Percentiles rank a stretch among this genome's conserved stretches.
Evolutionary conservation across 257 asterid genomes (phyloP).

Genomic region (Parsonsia alboflavescens): DNA sequence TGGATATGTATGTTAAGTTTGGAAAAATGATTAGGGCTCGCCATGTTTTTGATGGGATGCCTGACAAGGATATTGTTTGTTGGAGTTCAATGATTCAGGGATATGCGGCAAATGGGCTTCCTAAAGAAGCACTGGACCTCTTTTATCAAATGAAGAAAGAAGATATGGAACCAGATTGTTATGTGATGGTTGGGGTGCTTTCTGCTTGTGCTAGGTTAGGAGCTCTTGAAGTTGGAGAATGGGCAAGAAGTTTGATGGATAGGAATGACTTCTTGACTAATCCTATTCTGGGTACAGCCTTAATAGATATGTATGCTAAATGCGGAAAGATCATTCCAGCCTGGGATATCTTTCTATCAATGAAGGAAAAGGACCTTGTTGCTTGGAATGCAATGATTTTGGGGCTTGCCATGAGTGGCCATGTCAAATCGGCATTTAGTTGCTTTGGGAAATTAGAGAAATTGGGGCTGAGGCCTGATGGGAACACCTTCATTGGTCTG

Average conservation of each 20-base stretch:
- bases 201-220: slow-evolving; percentile 48
- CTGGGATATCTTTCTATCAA: slow-evolving; percentile 31
- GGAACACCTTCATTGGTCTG: slow-evolving; percentile 42
- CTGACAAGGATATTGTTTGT: slow-evolving; percentile 40
- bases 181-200: slow-evolving; percentile 49
- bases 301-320: slow-evolving; percentile 44
- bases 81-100: slow-evolving; percentile 53
- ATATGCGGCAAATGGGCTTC: slow-evolving; percentile 40
- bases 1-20: slow-evolving; percentile 40
- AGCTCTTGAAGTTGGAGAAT: slow-evolving; percentile 39
- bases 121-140: slow-evolving; percentile 36
- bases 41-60: slow-evolving; percentile 35
- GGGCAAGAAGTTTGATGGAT: slow-evolving; percentile 33
- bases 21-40: slow-evolving; percentile 41
- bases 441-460: slow-evolving; percentile 36
- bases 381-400: slow-evolving; percentile 38
- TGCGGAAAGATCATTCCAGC: slow-evolving; percentile 36
- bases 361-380: slow-evolving; percentile 38
- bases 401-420: slow-evolving; percentile 44
- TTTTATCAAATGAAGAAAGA: slow-evolving; percentile 30
- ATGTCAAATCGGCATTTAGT: slow-evolving; percentile 32
- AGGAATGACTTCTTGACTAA: slow-evolving; percentile 29
- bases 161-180: slow-evolving; percentile 28
- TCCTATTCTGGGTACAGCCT: slow-evolving; percentile 39
- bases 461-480: slow-evolving; percentile 36